These are phyloP conservation scores for Yarrowia sp. DNA, from an alignment of 805 yeast species.

Conservation along the genomic window DNA sequence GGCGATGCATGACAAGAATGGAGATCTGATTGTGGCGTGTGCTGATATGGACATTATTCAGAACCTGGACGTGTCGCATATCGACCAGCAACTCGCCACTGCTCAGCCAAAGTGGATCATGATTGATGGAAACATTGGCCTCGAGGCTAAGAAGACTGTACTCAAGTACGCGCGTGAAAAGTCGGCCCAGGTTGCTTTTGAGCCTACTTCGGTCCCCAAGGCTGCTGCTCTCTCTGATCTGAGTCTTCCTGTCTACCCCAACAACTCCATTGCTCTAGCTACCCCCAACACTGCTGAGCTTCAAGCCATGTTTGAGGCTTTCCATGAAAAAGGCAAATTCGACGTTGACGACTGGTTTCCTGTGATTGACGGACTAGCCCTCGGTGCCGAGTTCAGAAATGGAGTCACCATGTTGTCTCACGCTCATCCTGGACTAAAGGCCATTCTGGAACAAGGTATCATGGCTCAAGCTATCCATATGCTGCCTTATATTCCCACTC, in stretches of 20 bases:
- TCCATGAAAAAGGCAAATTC: conserved; percentile 54
- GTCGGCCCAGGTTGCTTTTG: conserved; percentile 58
- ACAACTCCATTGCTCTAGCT: conserved; percentile 54
- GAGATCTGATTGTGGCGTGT: conserved; percentile 74
- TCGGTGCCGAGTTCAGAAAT: conserved; percentile 57
- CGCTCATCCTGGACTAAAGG: conserved; percentile 45
- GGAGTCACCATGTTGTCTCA: conserved; percentile 52
- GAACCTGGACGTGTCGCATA: conserved; percentile 54
- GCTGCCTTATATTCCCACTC: conserved; percentile 74
- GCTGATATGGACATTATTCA: conserved; percentile 85
- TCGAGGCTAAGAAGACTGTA: conserved; percentile 53
- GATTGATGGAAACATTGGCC: conserved; percentile 72
- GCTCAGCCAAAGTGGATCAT: conserved; percentile 60
- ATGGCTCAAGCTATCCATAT: conserved; percentile 70
- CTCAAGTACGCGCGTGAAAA: conserved; percentile 47
- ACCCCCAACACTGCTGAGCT: conserved; percentile 79
- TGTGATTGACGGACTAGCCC: conserved; percentile 64
- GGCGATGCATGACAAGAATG: conserved; percentile 67
- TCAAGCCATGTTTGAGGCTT: conserved; percentile 58
- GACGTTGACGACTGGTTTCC: conserved; percentile 79
- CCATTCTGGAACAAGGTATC: conserved; percentile 53
- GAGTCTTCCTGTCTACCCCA: conserved; percentile 54
- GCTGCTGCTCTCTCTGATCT: conserved; percentile 56
- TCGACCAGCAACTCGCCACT: conserved; percentile 53
- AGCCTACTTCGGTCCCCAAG: conserved; percentile 80